Conservation (phyloP, 495 filamentous ascomycete genomes). For the Pyronema domesticum region DNA sequence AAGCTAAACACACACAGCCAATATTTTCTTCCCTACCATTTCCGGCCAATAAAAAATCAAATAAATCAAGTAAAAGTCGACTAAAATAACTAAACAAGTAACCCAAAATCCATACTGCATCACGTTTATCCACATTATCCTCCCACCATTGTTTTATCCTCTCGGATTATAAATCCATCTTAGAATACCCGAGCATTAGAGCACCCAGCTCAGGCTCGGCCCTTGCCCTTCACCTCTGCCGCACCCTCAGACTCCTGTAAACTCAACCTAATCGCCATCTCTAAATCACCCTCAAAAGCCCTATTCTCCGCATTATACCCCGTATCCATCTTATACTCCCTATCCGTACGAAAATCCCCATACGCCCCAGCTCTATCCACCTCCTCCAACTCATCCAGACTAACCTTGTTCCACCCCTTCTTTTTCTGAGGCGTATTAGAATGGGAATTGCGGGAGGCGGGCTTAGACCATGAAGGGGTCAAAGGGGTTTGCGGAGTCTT, state of each 20-base stretch:
- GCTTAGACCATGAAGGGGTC: neutral
- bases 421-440: neutral
- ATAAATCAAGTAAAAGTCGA: too few species aligned
- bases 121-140: too few species aligned
- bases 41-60: too few species aligned
- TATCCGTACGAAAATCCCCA: slow-evolving; percentile 6
- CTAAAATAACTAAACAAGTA: too few species aligned
- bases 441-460: neutral
- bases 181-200: too few species aligned
- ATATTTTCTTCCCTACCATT: too few species aligned
- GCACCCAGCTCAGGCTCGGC: neutral
- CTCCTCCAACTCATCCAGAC: neutral
- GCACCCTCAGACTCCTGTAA: slow-evolving; percentile 57
- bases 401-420: neutral
- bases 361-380: slow-evolving; percentile 8
- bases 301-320: slow-evolving; percentile 20
- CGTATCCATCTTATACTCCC: slow-evolving; percentile 7
- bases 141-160: too few species aligned
- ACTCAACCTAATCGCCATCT: slow-evolving; percentile 71
- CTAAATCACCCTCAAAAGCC: slow-evolving; percentile 54
- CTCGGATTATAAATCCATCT: too few species aligned
- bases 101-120: too few species aligned
- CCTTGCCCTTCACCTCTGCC: slow-evolving; percentile 20
- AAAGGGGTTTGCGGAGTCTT: neutral
- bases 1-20: too few species aligned